phyloP scores from a whole-genome alignment of 2,329 filamentous ascomycete species.

The Phialophora macrospora region DNA sequence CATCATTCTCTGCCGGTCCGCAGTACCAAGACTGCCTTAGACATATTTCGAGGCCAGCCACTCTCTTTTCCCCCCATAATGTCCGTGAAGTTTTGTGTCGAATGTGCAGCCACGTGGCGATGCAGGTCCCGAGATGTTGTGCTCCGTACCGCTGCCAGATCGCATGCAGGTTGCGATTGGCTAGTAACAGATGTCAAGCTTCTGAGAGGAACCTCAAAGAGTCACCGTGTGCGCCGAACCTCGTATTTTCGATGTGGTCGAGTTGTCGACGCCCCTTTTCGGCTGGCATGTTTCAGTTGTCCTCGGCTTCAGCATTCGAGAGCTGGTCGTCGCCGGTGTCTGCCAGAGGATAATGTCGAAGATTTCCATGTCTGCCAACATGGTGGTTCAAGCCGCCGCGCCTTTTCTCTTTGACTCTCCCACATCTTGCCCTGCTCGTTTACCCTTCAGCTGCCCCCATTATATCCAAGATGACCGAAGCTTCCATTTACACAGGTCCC shows the following conservation, averaged over 20 bases:
- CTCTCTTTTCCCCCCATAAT: neutral
- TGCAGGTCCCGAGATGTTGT: neutral
- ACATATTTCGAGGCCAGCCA: neutral
- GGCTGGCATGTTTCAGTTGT: neutral
- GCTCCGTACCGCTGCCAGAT: neutral
- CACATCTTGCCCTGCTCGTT: too few relatives aligned
- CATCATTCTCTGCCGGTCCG: neutral
- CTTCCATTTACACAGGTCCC: slow-evolving; percentile 37
- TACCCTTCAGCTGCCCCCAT: neutral
- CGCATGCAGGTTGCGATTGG: slow-evolving; percentile 7
- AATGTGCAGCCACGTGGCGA: neutral
- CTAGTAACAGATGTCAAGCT: neutral
- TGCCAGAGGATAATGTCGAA: neutral
- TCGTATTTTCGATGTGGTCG: neutral
- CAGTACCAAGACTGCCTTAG: neutral
- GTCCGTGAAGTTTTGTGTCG: neutral
- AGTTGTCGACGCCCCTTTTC: neutral
- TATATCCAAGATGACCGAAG: slow-evolving; percentile 4
- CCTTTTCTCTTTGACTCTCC: too few relatives aligned
- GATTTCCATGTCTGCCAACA: neutral
- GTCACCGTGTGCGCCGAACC: neutral
- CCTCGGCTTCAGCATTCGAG: neutral
- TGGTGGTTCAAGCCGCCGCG: neutral
- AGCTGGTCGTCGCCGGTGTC: neutral
- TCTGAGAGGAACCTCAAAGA: neutral